Base-by-base conservation (phyloP, 164 flowering plant genomes). In the Berberis thunbergii region DNA sequence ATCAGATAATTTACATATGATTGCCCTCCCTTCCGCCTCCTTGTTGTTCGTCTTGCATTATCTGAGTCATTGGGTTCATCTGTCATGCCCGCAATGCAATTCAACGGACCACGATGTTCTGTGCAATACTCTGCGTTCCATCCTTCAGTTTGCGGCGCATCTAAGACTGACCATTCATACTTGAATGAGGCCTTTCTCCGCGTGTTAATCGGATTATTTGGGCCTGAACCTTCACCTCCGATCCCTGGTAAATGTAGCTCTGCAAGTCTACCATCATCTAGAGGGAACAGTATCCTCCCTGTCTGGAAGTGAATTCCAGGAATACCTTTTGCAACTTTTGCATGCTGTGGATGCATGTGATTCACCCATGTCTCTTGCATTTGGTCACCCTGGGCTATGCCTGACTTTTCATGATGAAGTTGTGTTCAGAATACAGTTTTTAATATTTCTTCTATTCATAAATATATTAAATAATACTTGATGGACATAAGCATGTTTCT, bases 61-160 rank as follows among this genome's bases (percentile, higher is more conserved):
- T 73, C 82, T 9, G 45, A 41, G 40, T 73, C 84, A 68, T 72
- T 73, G 70, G 69, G 59, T 67, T 83, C 89, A 43, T 88, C 95
- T 76, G 79, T 85, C 56, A 69, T 73, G 13, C 97, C 97, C 13
- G 67, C 41, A n/a, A 86, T 72, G 79, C 97, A 91, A 70, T 88
- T 91, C 54, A 69, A 62, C 1, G 89, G 93, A 7, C 97, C 93
- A 63, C 87, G 88, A 53, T 81, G 81, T 69, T 85, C 86, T 39
- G 76, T 83, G 79, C 97, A 91, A 57, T 91, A 91, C 70, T 88
- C 93, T 62, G 83, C 80, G 67, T 91, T 91, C 97, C 97, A 91
- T 63, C 97, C 97, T 81, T 91, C 97, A 3, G 84, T 74, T 69
- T 88, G 93, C 10, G 97, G 97, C 58, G 85, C 86, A 69, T 91